phyloP scores from a whole-genome alignment of 306 rosid species.

The Crotalaria pallida region DNA sequence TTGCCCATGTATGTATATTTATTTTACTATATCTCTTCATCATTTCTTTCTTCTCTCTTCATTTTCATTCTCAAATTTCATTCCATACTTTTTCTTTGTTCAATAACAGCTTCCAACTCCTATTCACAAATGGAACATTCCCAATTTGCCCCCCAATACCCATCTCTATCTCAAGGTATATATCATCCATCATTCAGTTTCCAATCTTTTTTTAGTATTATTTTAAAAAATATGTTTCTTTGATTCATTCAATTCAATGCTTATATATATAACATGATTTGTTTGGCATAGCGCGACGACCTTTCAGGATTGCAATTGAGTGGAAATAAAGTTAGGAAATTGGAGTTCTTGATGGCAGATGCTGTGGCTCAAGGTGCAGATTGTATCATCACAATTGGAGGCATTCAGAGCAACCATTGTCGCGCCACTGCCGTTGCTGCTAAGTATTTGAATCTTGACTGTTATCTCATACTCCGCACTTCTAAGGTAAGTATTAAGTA shows the following conservation, averaged over 20 bases:
- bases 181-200: neutral
- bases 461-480: conserved; percentile 70
- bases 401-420: conserved; percentile 96
- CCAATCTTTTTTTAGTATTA: no score
- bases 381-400: conserved; percentile 72
- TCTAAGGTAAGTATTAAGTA: conserved; percentile 76
- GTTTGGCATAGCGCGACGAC: conserved; percentile 67
- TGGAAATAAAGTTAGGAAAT: conserved; percentile 86
- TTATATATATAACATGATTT: neutral
- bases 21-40: neutral
- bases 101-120: conserved; percentile 76
- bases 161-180: conserved; percentile 80
- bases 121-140: conserved; percentile 93
- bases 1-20: conserved; percentile 46
- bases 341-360: conserved; percentile 92
- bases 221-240: neutral
- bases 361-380: conserved; percentile 78
- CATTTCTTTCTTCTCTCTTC: neutral
- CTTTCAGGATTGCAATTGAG: conserved; percentile 93
- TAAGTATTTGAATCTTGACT: conserved; percentile 76
- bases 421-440: conserved; percentile 98
- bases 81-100: no score
- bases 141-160: conserved; percentile 68
- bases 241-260: no score
- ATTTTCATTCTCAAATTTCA: neutral